A percentile compares a stretch with the other conserved stretches of the same genome.
Evolutionary conservation across 2,329 filamentous ascomycete species (phyloP).

Genomic region (Microcyclosporella mali): DNA sequence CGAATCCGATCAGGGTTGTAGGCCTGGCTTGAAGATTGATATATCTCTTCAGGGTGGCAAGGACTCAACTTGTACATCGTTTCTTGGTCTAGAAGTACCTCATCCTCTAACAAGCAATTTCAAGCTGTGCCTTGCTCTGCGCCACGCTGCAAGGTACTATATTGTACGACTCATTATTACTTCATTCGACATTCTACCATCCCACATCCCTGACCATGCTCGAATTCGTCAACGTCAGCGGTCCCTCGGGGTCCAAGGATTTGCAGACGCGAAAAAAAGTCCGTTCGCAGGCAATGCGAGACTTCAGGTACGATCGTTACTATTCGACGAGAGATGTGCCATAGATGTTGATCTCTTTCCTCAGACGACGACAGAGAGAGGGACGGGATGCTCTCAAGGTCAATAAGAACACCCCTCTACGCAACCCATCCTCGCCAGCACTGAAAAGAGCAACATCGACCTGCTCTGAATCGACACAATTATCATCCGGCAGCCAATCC

Average conservation of each 20-base stretch:
- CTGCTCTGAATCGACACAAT: slow-evolving; percentile 2
- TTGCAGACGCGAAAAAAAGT: slow-evolving; percentile 8
- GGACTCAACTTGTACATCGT: no score
- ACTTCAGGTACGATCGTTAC: slow-evolving; percentile 1
- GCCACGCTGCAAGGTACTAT: no score
- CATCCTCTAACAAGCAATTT: no score
- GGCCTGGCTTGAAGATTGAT: no score
- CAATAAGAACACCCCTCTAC: background rate
- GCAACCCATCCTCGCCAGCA: slow-evolving; percentile 1
- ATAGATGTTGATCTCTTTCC: background rate
- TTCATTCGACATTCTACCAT: no score
- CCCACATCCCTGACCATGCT: slow-evolving; percentile 1
- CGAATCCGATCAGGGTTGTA: no score
- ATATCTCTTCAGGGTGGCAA: no score
- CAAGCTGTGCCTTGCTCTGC: no score
- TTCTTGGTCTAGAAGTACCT: no score
- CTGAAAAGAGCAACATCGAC: slow-evolving; percentile 6
- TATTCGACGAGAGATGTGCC: no score
- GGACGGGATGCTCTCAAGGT: slow-evolving; percentile 1
- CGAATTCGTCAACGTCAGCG: slow-evolving; percentile 8
- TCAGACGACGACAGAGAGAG: slow-evolving; percentile 6
- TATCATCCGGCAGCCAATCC: background rate
- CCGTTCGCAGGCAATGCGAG: slow-evolving; percentile 9
- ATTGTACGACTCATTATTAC: no score
- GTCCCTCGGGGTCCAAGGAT: slow-evolving; percentile 9